Evolutionary conservation across 2,329 filamentous ascomycete genomes (phyloP).

Genomic region (Bisporella sp.): DNA sequence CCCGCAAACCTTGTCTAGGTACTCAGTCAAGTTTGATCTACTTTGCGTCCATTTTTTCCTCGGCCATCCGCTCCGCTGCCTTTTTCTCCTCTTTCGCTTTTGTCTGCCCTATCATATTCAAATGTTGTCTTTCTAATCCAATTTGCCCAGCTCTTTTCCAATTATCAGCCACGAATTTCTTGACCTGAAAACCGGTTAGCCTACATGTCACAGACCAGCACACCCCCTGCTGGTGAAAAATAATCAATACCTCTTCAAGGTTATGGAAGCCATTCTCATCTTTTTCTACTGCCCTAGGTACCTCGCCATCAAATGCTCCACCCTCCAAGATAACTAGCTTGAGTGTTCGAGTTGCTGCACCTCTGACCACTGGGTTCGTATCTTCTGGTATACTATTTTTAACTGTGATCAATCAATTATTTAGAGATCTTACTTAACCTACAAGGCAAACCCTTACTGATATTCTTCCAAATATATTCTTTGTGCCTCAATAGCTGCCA

Average conservation of each 20-base stretch:
- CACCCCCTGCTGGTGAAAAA: background rate
- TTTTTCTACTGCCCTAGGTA: conserved; percentile 22
- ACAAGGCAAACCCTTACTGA: conserved; percentile 36
- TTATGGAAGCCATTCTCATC: conserved; percentile 37
- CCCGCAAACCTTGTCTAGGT: too few species aligned
- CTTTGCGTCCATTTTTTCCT: too few species aligned
- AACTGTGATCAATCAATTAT: background rate
- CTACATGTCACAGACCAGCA: background rate
- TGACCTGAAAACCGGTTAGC: background rate
- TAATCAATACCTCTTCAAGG: conserved; percentile 29
- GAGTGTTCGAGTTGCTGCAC: conserved; percentile 33
- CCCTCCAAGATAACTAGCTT: conserved; percentile 43
- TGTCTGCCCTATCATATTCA: conserved; percentile 11
- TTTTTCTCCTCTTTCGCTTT: conserved; percentile 8
- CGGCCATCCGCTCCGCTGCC: background rate
- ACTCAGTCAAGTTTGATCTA: too few species aligned
- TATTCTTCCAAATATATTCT: conserved; percentile 36
- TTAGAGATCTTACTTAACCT: conserved; percentile 11
- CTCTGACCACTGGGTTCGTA: conserved; percentile 17
- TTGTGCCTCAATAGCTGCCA: conserved; percentile 36
- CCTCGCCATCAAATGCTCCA: conserved; percentile 32
- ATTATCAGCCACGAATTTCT: conserved; percentile 33
- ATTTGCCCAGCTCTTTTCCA: conserved; percentile 32
- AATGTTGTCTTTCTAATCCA: conserved; percentile 25
- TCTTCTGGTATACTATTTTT: background rate